Conservation (phyloP, 495 filamentous ascomycete species). For the Hyaloscypha variabilis region DNA sequence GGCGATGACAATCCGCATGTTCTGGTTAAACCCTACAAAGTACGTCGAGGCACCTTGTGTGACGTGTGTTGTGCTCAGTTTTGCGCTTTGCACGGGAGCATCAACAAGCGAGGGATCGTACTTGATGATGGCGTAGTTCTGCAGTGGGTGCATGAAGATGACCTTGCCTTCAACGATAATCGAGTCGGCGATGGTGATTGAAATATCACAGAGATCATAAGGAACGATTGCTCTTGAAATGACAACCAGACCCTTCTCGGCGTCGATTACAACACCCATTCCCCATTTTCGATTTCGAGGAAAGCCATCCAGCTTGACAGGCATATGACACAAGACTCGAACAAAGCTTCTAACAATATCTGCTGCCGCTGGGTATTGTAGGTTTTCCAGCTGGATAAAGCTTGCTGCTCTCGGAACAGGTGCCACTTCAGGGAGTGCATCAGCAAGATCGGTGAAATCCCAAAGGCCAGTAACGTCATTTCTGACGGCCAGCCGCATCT, state of each 20-base stretch:
- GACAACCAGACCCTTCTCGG: conserved; percentile 90
- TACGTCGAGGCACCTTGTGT: conserved; percentile 89
- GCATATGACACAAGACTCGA: conserved; percentile 87
- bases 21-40: conserved; percentile 97
- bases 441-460: conserved; percentile 88
- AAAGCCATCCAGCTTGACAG: conserved; percentile 94
- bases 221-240: conserved; percentile 93
- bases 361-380: conserved; percentile 85
- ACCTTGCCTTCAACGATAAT: conserved; percentile 93
- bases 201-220: conserved; percentile 95
- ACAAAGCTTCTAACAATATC: conserved; percentile 95
- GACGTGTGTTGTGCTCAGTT: conserved; percentile 76
- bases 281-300: conserved; percentile 91
- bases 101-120: conserved; percentile 93
- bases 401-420: conserved; percentile 76
- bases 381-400: conserved; percentile 88
- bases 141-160: conserved; percentile 95
- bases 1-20: conserved; percentile 88
- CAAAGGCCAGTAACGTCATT: conserved; percentile 91
- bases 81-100: conserved; percentile 88
- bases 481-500: conserved; percentile 90
- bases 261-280: conserved; percentile 93
- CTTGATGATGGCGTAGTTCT: conserved; percentile 94
- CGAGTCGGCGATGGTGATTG: conserved; percentile 91
- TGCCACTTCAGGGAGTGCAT: conserved; percentile 71